Evolutionary conservation across 31 red algal genomes (phyloP).

Genomic region (Bonnemaisonia californica): DNA sequence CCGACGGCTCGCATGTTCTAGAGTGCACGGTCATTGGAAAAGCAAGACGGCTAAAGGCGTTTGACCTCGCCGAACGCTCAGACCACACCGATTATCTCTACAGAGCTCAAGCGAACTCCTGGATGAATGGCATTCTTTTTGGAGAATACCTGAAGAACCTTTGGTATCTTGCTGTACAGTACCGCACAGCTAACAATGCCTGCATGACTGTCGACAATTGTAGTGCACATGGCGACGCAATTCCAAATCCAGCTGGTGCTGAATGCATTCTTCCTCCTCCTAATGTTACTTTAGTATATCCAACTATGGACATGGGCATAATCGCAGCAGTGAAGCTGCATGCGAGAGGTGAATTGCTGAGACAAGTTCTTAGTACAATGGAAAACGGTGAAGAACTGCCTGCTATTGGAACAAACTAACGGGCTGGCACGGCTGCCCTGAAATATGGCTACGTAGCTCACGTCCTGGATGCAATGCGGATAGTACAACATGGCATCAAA

Average conservation of each 20-base stretch:
- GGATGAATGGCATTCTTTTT: background rate
- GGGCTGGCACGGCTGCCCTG: background rate
- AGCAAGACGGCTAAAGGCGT: background rate
- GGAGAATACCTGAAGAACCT: background rate
- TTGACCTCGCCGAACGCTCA: background rate
- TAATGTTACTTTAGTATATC: conserved; percentile 15
- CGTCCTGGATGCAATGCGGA: background rate
- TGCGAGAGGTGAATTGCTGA: background rate
- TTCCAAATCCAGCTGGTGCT: background rate
- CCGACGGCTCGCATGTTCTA: conserved; percentile 4
- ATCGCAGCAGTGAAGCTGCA: conserved; percentile 12
- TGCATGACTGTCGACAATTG: background rate
- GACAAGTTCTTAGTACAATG: background rate
- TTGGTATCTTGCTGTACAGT: background rate
- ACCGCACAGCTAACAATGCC: background rate
- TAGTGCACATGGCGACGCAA: background rate
- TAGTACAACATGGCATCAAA: background rate
- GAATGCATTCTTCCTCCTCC: background rate
- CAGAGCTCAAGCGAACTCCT: background rate
- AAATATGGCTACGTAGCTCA: background rate
- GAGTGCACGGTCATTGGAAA: background rate
- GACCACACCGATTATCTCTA: background rate
- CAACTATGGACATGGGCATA: background rate
- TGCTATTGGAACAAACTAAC: background rate
- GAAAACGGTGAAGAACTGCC: conserved; percentile 2